Base-by-base conservation (phyloP, 1,284 basidiomycete genomes). In the Uromyces viciae-fabae region DNA sequence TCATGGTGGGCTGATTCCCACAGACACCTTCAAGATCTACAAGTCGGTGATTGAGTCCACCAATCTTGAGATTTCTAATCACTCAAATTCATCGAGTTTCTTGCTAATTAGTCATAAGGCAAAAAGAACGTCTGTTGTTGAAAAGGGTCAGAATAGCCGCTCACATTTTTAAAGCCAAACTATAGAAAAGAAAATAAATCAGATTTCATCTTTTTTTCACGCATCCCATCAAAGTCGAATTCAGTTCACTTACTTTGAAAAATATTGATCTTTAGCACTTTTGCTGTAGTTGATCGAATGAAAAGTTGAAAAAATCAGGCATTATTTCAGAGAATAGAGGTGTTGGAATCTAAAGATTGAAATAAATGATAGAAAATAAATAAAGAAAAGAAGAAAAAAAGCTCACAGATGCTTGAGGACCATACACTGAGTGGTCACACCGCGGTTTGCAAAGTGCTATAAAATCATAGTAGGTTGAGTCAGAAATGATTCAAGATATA, bases 361-460 rank as follows among this genome's bases (percentile, higher is more conserved):
- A 73, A 73, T 11, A 17, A 54, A 17, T 66, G n/a, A n/a, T n/a
- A n/a, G n/a, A n/a, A 33, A 64, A 64, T 1, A 38, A 33, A 22
- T 46, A 46, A 72, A 66, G 19, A 58, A 40, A 43, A 25, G 14
- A 25, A 19, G 25, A 43, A 43, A 22, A 56, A 46, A 14, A 1
- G 40, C 77, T 58, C 46, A 79, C 77, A 79, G 15, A 62, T 79
- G 77, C 46, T 79, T 79, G 25, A 60, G 19, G 19, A 79, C 66
- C 77, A 79, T 79, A 49, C 77, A 79, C 31, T 79, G 77, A 14
- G 77, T 79, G n/a, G 77, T 79, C 0, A 79, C 77, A 28, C 68
- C 68, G 15, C 64, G 54, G 31, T 33, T 68, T 22, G 77, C 64
- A 72, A 79, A 68, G 38, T 38, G n/a, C 77, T 79, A 42, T 42